Base-by-base conservation (phyloP, 2,329 filamentous ascomycete species). In the Stachybotrys echinatus region DNA sequence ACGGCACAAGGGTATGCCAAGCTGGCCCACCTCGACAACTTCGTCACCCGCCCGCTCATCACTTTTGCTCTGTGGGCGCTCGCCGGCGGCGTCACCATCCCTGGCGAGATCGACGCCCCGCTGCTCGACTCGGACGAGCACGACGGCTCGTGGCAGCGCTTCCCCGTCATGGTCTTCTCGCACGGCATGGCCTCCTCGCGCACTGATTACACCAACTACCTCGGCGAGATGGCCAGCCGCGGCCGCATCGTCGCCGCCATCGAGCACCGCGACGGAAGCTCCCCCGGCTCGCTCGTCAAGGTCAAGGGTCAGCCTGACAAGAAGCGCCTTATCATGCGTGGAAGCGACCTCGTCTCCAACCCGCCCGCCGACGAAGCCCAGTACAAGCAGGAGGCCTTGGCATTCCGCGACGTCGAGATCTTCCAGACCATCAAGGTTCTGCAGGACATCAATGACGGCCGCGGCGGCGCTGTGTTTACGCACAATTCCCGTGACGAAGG, bases 201-300 rank as follows among this genome's bases (percentile, higher is more conserved):
- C 20, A 76, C 74, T 2, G 75, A 78, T 57, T 80, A 80, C 61
- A 77, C 75, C 0, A 67, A 76, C 58, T 79, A 73, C 55, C 66
- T 75, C 17, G 74, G 74, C 50, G 73, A 77, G 50, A 65, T 79
- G 1, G 75, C 76, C 8, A 74, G 72, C n/a, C 67, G 70, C 2
- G 76, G 76, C 8, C 67, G 72, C 47, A 61, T 80, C 17, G 70
- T 79, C 23, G 76, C 74, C 37, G 72, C 75, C 31, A 52, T 79
- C 12, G 76, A 79, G 57, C 76, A 80, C 56, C 71, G 76, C 39
- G 76, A 80, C 50, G 76, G 76, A 7, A 77, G 74, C 50, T 72
- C 69, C 12, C 76, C 76, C 0, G 75, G 74, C 0, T 69, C 71
- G 2, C 48, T 70, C 34, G 62, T 79, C 49, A 65, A 57, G 54